Conservation (phyloP, 2,329 filamentous ascomycete species). For the Colletotrichum chrysophilum region DNA sequence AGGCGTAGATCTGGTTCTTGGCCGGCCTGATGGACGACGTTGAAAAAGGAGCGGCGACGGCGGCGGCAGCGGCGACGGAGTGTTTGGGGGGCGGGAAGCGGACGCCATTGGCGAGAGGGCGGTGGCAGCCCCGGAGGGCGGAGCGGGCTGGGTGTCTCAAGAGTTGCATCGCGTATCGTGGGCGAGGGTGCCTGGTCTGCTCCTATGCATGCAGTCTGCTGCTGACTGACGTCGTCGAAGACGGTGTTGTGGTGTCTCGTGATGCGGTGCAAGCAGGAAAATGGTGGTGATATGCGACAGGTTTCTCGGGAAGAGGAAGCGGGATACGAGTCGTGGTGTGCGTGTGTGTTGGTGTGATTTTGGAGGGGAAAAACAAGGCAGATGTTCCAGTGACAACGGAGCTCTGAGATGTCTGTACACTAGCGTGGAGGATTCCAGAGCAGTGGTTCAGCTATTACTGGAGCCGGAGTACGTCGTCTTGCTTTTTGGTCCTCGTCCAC, state of each 20-base stretch:
- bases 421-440: neutral
- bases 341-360: neutral
- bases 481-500: neutral
- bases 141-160: conserved; percentile 8
- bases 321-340: neutral
- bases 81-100: neutral
- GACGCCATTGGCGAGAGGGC: neutral
- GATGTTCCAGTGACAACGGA: neutral
- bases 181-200: neutral
- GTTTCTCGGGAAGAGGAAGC: neutral
- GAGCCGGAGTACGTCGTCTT: neutral
- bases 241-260: neutral
- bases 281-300: neutral
- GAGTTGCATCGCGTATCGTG: neutral
- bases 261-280: neutral
- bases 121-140: conserved; percentile 3
- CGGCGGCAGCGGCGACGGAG: neutral
- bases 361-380: neutral
- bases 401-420: neutral
- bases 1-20: conserved; percentile 39
- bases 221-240: conserved; percentile 6
- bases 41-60: conserved; percentile 8
- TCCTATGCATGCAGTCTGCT: neutral
- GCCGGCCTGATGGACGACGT: conserved; percentile 19
- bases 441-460: neutral